Conservation (phyloP, 345 rosid species). For the Geranium brycei region DNA sequence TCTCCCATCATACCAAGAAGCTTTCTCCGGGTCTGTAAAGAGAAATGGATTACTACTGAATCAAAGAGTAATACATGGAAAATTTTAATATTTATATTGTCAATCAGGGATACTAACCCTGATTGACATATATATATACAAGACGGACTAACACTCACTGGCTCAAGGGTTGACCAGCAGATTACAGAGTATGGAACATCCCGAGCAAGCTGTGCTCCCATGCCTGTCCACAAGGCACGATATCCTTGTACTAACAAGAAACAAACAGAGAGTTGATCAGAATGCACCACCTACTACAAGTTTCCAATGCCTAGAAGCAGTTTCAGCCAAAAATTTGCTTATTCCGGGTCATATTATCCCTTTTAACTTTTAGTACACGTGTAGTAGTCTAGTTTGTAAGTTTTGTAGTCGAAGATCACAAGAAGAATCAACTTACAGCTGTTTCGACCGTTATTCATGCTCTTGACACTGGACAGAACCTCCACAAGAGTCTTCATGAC, state of each 20-base stretch:
- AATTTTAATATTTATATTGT: too few relatives aligned
- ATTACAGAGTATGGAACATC: conserved; percentile 97
- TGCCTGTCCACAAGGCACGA: conserved; percentile 78
- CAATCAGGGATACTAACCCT: too few relatives aligned
- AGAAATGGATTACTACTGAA: conserved; percentile 3
- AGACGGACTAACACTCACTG: conserved; percentile 34
- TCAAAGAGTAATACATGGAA: neutral
- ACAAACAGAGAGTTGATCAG: neutral
- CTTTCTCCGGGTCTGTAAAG: conserved; percentile 50
- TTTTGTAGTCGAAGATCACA: too few relatives aligned
- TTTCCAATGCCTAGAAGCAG: too few relatives aligned
- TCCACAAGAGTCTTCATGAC: conserved; percentile 59
- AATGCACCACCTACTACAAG: neutral
- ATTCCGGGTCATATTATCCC: neutral
- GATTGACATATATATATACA: neutral
- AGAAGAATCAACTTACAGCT: conserved; percentile 38
- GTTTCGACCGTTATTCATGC: conserved; percentile 27
- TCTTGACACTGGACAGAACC: conserved; percentile 52
- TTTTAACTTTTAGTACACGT: neutral
- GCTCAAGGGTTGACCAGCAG: conserved; percentile 95
- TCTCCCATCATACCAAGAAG: conserved; percentile 54
- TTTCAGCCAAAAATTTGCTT: too few relatives aligned
- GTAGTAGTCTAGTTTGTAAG: neutral
- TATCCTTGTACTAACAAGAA: conserved; percentile 52
- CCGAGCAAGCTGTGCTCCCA: conserved; percentile 97